These are phyloP conservation scores for Capsicum baccatum DNA, from an alignment of 257 asterid species.

Conservation along the genomic window DNA sequence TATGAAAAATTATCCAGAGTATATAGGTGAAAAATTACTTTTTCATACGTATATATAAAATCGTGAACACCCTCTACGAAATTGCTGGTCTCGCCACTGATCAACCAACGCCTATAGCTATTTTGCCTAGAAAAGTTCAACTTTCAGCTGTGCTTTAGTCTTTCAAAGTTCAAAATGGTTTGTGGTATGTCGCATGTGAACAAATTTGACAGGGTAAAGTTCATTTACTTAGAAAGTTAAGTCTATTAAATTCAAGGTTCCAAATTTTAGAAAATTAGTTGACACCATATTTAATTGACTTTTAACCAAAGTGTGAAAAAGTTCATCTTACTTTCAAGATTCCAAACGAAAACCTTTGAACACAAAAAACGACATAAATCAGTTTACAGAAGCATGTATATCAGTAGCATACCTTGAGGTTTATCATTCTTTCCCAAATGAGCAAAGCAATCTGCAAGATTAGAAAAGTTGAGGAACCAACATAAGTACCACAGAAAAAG, in stretches of 20 bases:
- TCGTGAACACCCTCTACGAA: no score
- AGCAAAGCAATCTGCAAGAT: constrained; percentile 74
- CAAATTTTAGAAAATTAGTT: neutral
- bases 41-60: no score
- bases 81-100: no score
- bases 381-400: constrained; percentile 28
- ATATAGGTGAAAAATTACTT: no score
- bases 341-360: neutral
- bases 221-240: neutral
- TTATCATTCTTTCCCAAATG: constrained; percentile 61
- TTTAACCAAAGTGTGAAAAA: neutral
- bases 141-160: neutral
- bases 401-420: constrained; percentile 47
- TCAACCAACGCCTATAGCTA: neutral
- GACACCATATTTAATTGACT: constrained; percentile 10
- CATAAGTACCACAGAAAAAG: neutral
- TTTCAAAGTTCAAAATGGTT: neutral
- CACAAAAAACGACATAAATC: neutral
- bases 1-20: no score
- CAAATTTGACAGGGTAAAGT: neutral
- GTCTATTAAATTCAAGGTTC: constrained; percentile 11
- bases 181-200: neutral
- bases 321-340: neutral
- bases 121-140: neutral
- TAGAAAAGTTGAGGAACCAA: constrained; percentile 31